Conservation (phyloP, 305 asterid genomes). For the Fraxinus greggii region DNA sequence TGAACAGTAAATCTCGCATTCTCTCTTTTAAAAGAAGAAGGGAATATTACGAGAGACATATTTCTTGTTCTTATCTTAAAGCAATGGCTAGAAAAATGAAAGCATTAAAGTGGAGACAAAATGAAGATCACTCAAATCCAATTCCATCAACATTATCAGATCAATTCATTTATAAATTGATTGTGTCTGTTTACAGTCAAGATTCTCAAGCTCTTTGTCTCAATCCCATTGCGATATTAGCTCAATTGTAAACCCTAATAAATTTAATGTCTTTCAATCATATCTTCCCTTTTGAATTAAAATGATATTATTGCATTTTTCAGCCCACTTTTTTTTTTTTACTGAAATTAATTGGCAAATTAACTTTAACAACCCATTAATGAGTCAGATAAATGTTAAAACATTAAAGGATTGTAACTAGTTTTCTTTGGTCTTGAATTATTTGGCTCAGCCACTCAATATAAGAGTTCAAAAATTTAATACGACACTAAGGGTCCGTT, state of each 20-base stretch:
- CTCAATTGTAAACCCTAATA: not conserved
- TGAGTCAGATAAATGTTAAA: not conserved
- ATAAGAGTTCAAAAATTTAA: not conserved
- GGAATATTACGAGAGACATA: not conserved
- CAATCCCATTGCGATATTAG: slow-evolving; percentile 18
- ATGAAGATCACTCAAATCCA: not conserved
- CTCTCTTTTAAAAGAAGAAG: too few relatives aligned
- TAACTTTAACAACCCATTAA: not conserved
- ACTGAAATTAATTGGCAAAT: not conserved
- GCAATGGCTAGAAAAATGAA: not conserved
- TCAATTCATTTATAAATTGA: not conserved
- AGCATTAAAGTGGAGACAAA: not conserved
- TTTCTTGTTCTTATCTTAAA: not conserved
- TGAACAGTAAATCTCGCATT: too few relatives aligned
- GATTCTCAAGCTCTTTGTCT: slow-evolving; percentile 27
- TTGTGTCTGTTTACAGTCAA: slow-evolving; percentile 17
- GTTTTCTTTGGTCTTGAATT: not conserved
- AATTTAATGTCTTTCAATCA: slow-evolving; percentile 9
- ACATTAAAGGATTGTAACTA: not conserved
- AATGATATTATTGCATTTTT: slow-evolving; percentile 3
- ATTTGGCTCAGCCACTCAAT: not conserved
- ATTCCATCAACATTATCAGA: not conserved
- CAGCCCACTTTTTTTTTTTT: not conserved
- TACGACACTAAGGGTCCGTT: too few relatives aligned
- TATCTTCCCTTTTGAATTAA: slow-evolving; percentile 27